phyloP scores from a whole-genome alignment of 2,329 filamentous ascomycete species.

The Ophiostoma quercus region DNA sequence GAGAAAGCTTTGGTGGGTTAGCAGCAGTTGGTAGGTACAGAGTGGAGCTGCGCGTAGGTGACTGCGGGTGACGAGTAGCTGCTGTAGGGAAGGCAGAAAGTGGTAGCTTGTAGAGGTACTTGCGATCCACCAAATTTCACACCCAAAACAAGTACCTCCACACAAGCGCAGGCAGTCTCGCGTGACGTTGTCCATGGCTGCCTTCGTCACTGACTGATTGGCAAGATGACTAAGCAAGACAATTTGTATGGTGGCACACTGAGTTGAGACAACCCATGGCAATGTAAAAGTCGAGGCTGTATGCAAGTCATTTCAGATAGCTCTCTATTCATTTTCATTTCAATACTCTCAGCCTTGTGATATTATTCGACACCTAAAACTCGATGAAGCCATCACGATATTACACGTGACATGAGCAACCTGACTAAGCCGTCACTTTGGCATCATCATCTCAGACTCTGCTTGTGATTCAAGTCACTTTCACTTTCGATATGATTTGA shows the following conservation, averaged over 20 bases:
- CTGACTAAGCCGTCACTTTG: not conserved
- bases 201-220: conserved; percentile 21
- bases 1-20: conserved; percentile 20
- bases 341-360: not conserved
- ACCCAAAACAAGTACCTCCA: not conserved
- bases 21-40: not conserved
- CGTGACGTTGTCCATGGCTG: conserved; percentile 29
- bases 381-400: not conserved
- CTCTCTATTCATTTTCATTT: not conserved
- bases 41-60: conserved; percentile 11
- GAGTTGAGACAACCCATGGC: not conserved
- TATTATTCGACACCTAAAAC: too few species aligned
- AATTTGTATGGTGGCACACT: not conserved
- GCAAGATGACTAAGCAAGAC: conserved; percentile 16
- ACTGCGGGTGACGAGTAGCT: conserved; percentile 13
- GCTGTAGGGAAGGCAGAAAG: conserved; percentile 13
- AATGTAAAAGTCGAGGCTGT: not conserved
- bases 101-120: not conserved
- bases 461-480: not conserved
- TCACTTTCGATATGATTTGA: not conserved
- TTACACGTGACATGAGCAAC: not conserved
- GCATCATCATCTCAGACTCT: not conserved
- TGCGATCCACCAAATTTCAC: too few species aligned
- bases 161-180: conserved; percentile 10
- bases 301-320: not conserved